Conservation (phyloP, 768 basidiomycete genomes). For the Suillus plorans region DNA sequence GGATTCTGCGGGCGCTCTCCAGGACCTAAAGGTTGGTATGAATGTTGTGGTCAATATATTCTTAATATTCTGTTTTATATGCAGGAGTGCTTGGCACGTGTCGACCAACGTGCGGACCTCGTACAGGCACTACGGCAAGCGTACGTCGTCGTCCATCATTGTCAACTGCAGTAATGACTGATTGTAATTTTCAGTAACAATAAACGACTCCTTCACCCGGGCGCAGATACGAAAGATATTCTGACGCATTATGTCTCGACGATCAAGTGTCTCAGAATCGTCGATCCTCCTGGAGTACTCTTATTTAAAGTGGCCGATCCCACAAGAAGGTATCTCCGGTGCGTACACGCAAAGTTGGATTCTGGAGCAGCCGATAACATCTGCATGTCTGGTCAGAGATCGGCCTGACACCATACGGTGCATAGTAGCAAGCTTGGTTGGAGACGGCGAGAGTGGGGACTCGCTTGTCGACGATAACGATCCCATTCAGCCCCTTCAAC, state of each 20-base stretch:
- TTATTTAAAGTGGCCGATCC: constrained; percentile 93
- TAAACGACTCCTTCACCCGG: constrained; percentile 90
- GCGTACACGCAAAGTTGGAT: constrained; percentile 10
- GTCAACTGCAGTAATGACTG: neutral
- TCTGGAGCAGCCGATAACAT: constrained; percentile 1
- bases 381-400: constrained; percentile 45
- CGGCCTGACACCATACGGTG: constrained; percentile 92
- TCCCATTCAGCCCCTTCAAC: constrained; percentile 71
- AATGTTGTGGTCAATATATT: neutral
- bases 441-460: constrained; percentile 79
- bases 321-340: constrained; percentile 87
- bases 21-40: constrained; percentile 72
- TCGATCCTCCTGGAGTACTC: constrained; percentile 92
- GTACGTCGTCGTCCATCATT: constrained; percentile 37
- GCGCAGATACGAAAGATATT: constrained; percentile 91
- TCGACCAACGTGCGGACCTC: constrained; percentile 75
- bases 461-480: constrained; percentile 85
- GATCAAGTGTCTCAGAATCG: constrained; percentile 84
- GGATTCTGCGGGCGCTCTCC: constrained; percentile 78
- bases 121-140: constrained; percentile 77
- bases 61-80: neutral
- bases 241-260: constrained; percentile 88
- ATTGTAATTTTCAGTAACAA: constrained; percentile 55
- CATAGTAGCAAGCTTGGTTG: constrained; percentile 89
- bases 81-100: constrained; percentile 77